Conservation (phyloP, 2,329 filamentous ascomycete species). For the Pestalotiopsis sp. region DNA sequence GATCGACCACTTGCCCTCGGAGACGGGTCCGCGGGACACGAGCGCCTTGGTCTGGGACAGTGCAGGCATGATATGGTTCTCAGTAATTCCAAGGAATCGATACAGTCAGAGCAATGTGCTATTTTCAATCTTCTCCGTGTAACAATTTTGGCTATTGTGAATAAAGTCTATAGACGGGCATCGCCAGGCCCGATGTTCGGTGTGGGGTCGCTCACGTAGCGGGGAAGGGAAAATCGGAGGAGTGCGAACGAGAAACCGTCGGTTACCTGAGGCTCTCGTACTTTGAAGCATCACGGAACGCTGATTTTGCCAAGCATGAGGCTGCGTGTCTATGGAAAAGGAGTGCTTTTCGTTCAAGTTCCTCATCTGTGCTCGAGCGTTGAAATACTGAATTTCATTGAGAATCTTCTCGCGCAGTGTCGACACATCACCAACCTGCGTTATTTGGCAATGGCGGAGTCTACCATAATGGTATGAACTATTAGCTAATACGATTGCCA, state of each 20-base stretch:
- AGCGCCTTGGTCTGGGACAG: conserved; percentile 29
- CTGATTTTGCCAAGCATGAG: not conserved
- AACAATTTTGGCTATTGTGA: not conserved
- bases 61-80: not conserved
- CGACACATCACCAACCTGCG: no score
- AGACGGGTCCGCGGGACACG: conserved; percentile 33
- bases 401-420: no score
- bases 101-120: not conserved
- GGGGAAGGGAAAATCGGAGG: not conserved
- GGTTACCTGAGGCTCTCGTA: conserved; percentile 1
- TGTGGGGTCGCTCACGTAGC: not conserved
- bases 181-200: not conserved
- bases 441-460: not conserved
- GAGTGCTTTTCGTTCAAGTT: no score
- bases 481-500: no score
- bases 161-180: not conserved
- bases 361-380: no score
- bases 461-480: no score
- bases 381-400: no score
- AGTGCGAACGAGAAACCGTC: not conserved
- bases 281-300: not conserved
- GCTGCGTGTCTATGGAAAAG: not conserved
- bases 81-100: not conserved
- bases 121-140: not conserved
- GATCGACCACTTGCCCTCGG: conserved; percentile 33